Conservation (phyloP, 148 eudicot genomes). For the Rhododendron simsii region DNA sequence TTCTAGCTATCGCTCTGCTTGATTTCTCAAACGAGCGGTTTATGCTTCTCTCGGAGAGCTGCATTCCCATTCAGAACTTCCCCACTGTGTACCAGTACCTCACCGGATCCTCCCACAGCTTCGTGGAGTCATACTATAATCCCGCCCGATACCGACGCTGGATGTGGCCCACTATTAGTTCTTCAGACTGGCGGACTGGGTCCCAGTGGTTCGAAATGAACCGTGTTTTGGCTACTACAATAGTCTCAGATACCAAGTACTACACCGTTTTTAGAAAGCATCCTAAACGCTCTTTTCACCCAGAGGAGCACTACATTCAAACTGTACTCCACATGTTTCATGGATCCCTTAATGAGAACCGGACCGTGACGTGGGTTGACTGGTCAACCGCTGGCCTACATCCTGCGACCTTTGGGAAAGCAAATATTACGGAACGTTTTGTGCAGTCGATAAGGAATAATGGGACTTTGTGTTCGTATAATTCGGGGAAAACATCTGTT, state of each 20-base stretch:
- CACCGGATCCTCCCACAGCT: background rate
- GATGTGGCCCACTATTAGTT: background rate
- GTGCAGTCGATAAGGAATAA: background rate
- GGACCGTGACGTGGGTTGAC: background rate
- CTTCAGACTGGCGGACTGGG: background rate
- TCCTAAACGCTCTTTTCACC: constrained; percentile 14
- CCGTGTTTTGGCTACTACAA: constrained; percentile 2
- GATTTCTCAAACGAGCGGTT: constrained; percentile 14
- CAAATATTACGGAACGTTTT: background rate
- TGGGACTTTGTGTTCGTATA: background rate
- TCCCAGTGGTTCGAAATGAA: constrained; percentile 11
- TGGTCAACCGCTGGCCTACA: background rate
- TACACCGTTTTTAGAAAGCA: background rate
- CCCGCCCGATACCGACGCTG: background rate
- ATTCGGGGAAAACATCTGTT: background rate
- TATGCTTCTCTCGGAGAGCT: constrained; percentile 14
- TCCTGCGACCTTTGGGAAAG: background rate
- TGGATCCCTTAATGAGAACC: background rate
- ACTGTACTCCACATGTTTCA: background rate
- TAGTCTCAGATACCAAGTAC: constrained; percentile 15
- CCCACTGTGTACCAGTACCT: background rate
- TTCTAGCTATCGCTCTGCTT: constrained; percentile 11
- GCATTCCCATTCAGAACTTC: background rate
- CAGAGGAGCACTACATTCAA: constrained; percentile 18
- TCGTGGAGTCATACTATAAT: background rate